Percentiles rank a stretch among this genome's conserved stretches.
Conservation (phyloP, 257 asterid genomes). For the Perilla frutescens region DNA sequence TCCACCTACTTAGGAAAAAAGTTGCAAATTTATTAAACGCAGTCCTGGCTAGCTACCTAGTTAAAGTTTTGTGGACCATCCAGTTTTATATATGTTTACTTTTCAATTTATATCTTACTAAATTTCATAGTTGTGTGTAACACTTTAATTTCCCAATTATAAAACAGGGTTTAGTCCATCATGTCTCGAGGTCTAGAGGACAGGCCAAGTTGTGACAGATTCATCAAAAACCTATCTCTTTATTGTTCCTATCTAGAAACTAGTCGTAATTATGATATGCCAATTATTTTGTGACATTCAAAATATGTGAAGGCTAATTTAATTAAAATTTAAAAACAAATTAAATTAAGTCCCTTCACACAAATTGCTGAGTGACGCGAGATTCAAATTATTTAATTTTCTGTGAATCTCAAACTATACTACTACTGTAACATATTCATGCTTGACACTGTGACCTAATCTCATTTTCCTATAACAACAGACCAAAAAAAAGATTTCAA, state of each 20-base stretch:
- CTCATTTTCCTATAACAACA: slow-evolving; percentile 17
- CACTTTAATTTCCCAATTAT: slow-evolving; percentile 4
- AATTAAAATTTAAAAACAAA: not conserved
- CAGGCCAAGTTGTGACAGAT: slow-evolving; percentile 16
- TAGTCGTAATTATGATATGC: slow-evolving; percentile 25
- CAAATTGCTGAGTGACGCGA: not conserved
- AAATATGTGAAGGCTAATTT: not conserved
- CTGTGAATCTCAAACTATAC: not conserved
- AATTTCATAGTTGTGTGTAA: not conserved
- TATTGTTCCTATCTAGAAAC: slow-evolving; percentile 22
- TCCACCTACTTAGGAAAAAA: not conserved
- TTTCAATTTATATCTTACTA: not conserved
- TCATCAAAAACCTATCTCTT: slow-evolving; percentile 16
- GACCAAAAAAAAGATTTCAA: not conserved
- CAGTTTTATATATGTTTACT: not conserved
- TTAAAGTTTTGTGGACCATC: not conserved
- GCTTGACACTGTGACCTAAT: slow-evolving; percentile 25
- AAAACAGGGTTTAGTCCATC: slow-evolving; percentile 1
- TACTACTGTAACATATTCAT: slow-evolving; percentile 12
- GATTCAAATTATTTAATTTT: not conserved
- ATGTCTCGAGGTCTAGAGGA: not conserved
- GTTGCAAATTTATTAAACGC: not conserved
- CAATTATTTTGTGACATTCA: slow-evolving; percentile 16
- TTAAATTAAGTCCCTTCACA: too few species aligned
- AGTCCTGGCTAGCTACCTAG: not conserved